These are phyloP conservation scores for Colletotrichum karsti DNA, from an alignment of 2,329 filamentous ascomycete species.

Conservation along the genomic window DNA sequence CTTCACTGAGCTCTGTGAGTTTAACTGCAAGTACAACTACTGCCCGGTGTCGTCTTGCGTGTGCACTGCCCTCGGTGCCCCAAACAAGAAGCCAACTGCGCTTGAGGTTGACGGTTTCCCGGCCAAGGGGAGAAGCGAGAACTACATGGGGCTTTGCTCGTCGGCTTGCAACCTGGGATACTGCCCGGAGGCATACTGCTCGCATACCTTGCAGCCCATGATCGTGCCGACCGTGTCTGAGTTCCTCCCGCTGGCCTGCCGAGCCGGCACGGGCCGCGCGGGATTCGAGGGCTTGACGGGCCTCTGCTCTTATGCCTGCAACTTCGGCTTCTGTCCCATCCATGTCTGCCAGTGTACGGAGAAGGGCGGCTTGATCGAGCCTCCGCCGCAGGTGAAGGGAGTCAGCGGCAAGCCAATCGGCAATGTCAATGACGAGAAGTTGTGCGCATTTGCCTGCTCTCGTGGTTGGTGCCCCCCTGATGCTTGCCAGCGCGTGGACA, in stretches of 20 bases:
- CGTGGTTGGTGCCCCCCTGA: conserved; percentile 52
- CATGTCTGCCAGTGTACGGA: not conserved
- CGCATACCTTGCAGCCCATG: not conserved
- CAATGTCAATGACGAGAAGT: conserved; percentile 43
- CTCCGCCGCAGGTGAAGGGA: not conserved
- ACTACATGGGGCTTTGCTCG: conserved; percentile 1
- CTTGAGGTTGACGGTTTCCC: conserved; percentile 22
- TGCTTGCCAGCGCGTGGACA: not conserved
- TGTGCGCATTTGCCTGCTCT: conserved; percentile 54
- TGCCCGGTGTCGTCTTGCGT: not conserved
- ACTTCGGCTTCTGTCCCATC: conserved; percentile 2
- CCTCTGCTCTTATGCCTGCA: not conserved
- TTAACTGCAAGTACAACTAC: conserved; percentile 38
- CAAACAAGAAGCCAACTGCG: not conserved
- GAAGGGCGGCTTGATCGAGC: not conserved
- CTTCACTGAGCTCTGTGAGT: conserved; percentile 44
- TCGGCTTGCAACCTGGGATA: conserved; percentile 53
- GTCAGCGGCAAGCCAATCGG: not conserved
- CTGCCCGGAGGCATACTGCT: conserved; percentile 43
- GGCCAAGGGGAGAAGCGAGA: not conserved
- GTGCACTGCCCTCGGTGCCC: not conserved
- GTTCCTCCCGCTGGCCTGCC: conserved; percentile 22
- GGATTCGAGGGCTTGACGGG: not conserved
- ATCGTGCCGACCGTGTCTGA: not conserved
- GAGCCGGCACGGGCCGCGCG: not conserved